phyloP scores from a whole-genome alignment of 345 rosid species.

The Ceriops decandra region DNA sequence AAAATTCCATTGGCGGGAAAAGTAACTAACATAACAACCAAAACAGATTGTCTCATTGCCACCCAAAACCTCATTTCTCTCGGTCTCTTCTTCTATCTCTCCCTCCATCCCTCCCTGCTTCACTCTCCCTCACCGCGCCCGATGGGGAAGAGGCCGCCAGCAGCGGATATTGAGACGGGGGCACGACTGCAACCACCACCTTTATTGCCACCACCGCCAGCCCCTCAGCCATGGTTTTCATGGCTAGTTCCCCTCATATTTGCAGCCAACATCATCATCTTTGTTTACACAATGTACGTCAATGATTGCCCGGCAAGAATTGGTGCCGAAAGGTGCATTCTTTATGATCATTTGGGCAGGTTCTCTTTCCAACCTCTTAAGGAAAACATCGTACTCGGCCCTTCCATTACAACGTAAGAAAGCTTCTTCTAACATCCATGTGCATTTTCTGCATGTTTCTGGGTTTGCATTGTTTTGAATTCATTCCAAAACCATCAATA shows the following conservation, averaged over 20 bases:
- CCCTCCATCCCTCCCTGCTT: not conserved
- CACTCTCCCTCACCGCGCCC: slow-evolving; percentile 16
- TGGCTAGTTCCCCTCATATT: slow-evolving; percentile 72
- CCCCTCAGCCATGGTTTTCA: slow-evolving; percentile 50
- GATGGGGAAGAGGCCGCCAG: slow-evolving; percentile 42
- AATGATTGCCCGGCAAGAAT: slow-evolving; percentile 57
- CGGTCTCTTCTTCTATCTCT: slow-evolving; percentile 3
- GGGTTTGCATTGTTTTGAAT: too few species aligned
- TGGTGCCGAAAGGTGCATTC: slow-evolving; percentile 37
- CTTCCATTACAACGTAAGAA: slow-evolving; percentile 57
- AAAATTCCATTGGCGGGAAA: slow-evolving; percentile 7
- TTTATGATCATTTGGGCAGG: slow-evolving; percentile 23
- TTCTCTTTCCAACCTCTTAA: slow-evolving; percentile 25
- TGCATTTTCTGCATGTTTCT: not conserved
- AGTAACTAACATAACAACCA: slow-evolving; percentile 33
- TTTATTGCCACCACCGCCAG: slow-evolving; percentile 29
- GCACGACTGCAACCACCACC: slow-evolving; percentile 9
- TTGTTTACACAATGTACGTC: slow-evolving; percentile 54
- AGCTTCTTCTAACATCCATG: not conserved
- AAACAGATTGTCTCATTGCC: slow-evolving; percentile 27
- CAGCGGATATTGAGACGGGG: slow-evolving; percentile 29
- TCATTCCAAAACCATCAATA: too few species aligned
- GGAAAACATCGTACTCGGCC: slow-evolving; percentile 48
- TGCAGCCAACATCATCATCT: slow-evolving; percentile 36
- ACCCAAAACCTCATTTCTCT: slow-evolving; percentile 14